A percentile compares a stretch with the other conserved stretches of the same genome.
phyloP scores from a whole-genome alignment of 352 stramenopile species.

The Pythium apleroticum region DNA sequence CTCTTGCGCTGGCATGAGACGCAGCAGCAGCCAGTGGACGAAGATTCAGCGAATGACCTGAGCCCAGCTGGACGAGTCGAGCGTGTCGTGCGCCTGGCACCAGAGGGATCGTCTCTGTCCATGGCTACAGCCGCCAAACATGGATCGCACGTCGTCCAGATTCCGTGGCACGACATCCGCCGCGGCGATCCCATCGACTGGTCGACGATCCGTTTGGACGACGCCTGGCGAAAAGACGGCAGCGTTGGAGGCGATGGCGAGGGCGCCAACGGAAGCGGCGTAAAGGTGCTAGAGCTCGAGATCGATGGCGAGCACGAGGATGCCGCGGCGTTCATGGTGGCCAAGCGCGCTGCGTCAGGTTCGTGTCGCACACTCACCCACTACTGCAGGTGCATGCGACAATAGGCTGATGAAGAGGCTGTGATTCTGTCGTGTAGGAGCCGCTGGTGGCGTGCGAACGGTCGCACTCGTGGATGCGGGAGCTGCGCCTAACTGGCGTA shows the following conservation, averaged over 20 bases:
- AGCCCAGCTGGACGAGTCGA: constrained; percentile 26
- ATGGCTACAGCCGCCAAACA: constrained; percentile 40
- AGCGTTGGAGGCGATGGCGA: neutral
- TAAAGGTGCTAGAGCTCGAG: constrained; percentile 27
- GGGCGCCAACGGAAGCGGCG: neutral
- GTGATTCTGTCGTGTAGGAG: constrained; percentile 10
- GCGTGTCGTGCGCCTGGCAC: constrained; percentile 50
- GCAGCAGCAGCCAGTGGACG: neutral
- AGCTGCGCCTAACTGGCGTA: constrained; percentile 21
- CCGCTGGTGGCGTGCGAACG: constrained; percentile 1
- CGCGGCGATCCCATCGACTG: constrained; percentile 25
- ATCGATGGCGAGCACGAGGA: constrained; percentile 15
- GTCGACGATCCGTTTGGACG: constrained; percentile 21
- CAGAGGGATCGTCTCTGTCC: constrained; percentile 44
- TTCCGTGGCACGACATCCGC: constrained; percentile 23
- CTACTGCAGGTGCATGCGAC: neutral
- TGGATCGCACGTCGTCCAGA: constrained; percentile 41
- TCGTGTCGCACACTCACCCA: neutral
- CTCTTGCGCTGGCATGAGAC: constrained; percentile 39
- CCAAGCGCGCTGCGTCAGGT: constrained; percentile 22
- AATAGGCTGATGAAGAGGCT: neutral
- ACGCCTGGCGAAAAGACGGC: neutral
- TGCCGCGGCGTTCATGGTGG: constrained; percentile 12
- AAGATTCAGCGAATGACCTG: constrained; percentile 5
- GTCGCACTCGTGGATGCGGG: constrained; percentile 22